phyloP scores from a whole-genome alignment of 2,329 filamentous ascomycete species.

The Alternaria gaisen region DNA sequence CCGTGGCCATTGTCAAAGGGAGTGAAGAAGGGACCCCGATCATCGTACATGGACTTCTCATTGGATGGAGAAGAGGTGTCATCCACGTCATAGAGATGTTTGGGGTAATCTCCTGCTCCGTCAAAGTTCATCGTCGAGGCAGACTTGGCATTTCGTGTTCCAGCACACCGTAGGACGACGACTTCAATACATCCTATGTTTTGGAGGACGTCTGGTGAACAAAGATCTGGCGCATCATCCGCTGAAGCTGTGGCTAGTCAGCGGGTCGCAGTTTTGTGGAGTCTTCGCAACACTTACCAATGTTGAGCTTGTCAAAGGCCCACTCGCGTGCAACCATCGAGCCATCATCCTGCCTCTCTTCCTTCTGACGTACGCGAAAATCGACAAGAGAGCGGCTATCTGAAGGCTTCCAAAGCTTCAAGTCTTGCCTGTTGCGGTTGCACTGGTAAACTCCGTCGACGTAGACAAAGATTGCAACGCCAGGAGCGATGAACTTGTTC shows the following conservation, averaged over 20 bases:
- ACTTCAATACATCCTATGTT: conserved; percentile 60
- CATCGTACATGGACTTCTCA: conserved; percentile 26
- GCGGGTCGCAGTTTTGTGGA: not conserved
- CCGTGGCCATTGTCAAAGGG: not conserved
- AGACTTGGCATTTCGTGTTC: conserved; percentile 29
- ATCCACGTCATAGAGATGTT: conserved; percentile 25
- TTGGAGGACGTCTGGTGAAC: conserved; percentile 43
- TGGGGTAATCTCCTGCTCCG: conserved; percentile 32
- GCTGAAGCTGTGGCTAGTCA: conserved; percentile 46
- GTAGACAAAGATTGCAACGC: conserved; percentile 64
- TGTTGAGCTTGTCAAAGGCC: conserved; percentile 61
- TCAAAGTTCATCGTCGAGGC: conserved; percentile 40
- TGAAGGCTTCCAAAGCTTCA: conserved; percentile 45
- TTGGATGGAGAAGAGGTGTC: conserved; percentile 11
- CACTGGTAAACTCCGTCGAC: conserved; percentile 67
- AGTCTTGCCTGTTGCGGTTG: conserved; percentile 61
- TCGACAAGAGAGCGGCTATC: conserved; percentile 54
- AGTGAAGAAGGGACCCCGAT: conserved; percentile 16
- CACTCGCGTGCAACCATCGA: conserved; percentile 62
- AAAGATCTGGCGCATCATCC: conserved; percentile 46
- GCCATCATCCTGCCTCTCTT: conserved; percentile 58
- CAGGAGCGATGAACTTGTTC: conserved; percentile 61
- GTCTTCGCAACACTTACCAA: conserved; percentile 48
- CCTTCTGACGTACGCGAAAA: conserved; percentile 63
- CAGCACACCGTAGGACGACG: conserved; percentile 56